phyloP scores from a whole-genome alignment of 768 basidiomycete species.

The Heimioporus sp. region DNA sequence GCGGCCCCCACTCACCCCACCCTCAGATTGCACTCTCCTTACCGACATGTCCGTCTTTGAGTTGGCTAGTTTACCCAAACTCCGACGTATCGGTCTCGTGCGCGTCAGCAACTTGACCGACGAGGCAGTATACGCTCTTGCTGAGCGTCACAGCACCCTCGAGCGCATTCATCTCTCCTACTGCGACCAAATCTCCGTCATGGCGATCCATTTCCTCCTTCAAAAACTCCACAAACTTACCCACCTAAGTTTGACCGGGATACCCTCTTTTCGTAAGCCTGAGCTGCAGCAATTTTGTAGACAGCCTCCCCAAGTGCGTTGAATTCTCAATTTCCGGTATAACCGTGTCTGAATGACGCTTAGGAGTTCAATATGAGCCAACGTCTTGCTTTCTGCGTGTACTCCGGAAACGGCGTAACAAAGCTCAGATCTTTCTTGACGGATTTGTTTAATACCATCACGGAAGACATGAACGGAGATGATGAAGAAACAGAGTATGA shows the following conservation, averaged over 20 bases:
- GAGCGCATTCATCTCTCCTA: constrained; percentile 97
- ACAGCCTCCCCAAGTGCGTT: constrained; percentile 75
- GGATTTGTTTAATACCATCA: constrained; percentile 72
- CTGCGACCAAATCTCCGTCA: constrained; percentile 91
- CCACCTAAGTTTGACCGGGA: constrained; percentile 97
- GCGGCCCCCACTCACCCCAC: constrained; percentile 7
- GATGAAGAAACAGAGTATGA: constrained; percentile 71
- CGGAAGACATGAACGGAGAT: constrained; percentile 61
- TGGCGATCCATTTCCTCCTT: constrained; percentile 88
- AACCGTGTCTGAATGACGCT: constrained; percentile 1
- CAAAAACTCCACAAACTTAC: constrained; percentile 88
- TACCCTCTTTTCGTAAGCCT: constrained; percentile 80
- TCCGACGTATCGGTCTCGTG: constrained; percentile 93
- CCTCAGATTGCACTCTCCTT: constrained; percentile 74
- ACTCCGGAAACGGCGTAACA: constrained; percentile 86
- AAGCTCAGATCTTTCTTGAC: constrained; percentile 79
- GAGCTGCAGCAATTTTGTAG: constrained; percentile 91
- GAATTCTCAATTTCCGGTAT: background rate
- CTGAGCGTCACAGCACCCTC: constrained; percentile 78
- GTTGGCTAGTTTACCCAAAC: constrained; percentile 80
- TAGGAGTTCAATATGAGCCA: constrained; percentile 93
- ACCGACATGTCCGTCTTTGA: constrained; percentile 96
- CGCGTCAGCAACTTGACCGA: constrained; percentile 92
- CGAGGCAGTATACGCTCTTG: constrained; percentile 86
- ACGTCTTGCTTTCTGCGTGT: constrained; percentile 91